These are phyloP conservation scores for Aspergillus egyptiacus DNA, from an alignment of 495 filamentous ascomycete species.

Conservation along the genomic window DNA sequence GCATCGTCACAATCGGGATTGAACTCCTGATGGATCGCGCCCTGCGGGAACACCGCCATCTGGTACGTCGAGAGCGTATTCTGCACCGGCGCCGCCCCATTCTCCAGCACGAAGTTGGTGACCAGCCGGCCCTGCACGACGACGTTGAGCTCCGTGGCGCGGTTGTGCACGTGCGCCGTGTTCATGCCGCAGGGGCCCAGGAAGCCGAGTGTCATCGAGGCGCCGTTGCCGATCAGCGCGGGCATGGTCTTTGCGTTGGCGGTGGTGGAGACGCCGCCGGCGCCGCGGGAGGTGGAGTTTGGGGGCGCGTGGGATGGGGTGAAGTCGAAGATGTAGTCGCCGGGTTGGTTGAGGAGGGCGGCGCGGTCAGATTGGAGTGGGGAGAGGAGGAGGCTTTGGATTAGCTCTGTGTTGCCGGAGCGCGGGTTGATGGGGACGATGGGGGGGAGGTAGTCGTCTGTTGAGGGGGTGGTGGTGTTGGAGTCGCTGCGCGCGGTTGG, in stretches of 20 bases:
- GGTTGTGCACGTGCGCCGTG: constrained; percentile 9
- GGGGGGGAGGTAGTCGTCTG: constrained; percentile 3
- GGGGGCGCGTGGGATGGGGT: background rate
- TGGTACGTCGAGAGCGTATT: constrained; percentile 4
- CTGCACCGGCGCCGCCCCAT: background rate
- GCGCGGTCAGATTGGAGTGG: constrained; percentile 9
- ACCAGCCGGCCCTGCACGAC: constrained; percentile 9
- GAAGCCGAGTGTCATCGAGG: constrained; percentile 8
- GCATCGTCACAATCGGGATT: constrained; percentile 10
- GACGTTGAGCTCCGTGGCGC: constrained; percentile 11
- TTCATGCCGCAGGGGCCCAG: constrained; percentile 12
- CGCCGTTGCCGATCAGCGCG: constrained; percentile 4
- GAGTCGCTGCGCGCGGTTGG: background rate
- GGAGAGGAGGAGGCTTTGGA: constrained; percentile 2
- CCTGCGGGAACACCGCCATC: constrained; percentile 7
- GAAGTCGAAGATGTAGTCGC: constrained; percentile 15
- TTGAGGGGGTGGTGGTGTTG: background rate
- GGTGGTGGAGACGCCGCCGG: background rate
- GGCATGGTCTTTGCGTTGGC: constrained; percentile 8
- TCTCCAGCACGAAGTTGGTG: constrained; percentile 8
- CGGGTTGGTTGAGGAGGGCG: constrained; percentile 5
- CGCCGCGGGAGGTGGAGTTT: background rate
- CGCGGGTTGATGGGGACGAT: constrained; percentile 8
- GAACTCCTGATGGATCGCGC: constrained; percentile 11
- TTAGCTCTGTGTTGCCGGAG: constrained; percentile 5